phyloP scores from a whole-genome alignment of 257 asterid genomes.

The Ilex asprella region DNA sequence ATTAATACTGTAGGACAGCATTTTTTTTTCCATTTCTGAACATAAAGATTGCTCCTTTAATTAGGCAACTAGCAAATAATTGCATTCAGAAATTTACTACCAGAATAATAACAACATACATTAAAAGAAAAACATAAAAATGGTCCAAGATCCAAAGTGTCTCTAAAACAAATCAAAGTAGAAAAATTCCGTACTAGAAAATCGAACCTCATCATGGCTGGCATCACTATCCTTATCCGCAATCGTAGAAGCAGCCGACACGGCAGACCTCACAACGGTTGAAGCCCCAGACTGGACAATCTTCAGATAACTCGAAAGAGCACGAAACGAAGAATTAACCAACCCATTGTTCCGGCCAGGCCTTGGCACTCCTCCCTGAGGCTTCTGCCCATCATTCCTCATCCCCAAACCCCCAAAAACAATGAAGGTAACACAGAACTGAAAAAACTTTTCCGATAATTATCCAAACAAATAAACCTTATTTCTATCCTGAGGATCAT shows the following conservation, averaged over 20 bases:
- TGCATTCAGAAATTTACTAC: too few species aligned
- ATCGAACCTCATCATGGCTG: conserved; percentile 55
- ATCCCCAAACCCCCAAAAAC: conserved; percentile 32
- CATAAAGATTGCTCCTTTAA: too few species aligned
- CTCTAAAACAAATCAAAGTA: too few species aligned
- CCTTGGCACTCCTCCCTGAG: conserved; percentile 7
- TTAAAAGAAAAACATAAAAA: too few species aligned
- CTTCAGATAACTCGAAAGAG: conserved; percentile 62
- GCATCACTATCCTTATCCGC: conserved; percentile 67
- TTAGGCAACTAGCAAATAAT: too few species aligned
- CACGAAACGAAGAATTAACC: conserved; percentile 57
- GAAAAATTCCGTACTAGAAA: too few species aligned
- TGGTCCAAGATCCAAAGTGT: too few species aligned
- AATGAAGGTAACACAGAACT: not conserved
- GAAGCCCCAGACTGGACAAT: conserved; percentile 79
- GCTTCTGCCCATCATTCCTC: conserved; percentile 64
- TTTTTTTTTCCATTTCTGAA: too few species aligned
- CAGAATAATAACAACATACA: too few species aligned
- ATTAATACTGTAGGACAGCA: too few species aligned
- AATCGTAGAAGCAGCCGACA: conserved; percentile 75
- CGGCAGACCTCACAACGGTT: conserved; percentile 74
- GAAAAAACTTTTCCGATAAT: conserved; percentile 10
- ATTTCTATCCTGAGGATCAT: conserved; percentile 25
- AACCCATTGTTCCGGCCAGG: conserved; percentile 36
- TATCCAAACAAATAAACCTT: conserved; percentile 12